phyloP scores from a whole-genome alignment of 106 monocot genomes.

The Apostasia ramifera region DNA sequence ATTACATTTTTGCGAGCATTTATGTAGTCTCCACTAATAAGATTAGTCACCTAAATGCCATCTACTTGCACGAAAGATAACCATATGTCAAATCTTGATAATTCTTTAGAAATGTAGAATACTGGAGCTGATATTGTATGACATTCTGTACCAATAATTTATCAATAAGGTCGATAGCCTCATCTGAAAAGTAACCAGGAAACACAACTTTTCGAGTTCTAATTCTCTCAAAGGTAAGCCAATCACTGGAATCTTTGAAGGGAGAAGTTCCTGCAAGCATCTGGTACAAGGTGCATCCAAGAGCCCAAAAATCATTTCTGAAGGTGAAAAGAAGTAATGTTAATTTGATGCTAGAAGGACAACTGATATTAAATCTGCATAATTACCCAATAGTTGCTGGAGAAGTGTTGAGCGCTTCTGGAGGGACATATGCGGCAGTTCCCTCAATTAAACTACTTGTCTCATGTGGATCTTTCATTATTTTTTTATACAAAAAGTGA shows the following conservation, averaged over 20 bases:
- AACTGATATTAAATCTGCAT: neutral
- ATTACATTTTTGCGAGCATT: no score
- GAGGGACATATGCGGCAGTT: conserved; percentile 95
- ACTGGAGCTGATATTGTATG: no score
- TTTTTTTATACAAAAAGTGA: neutral
- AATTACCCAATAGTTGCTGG: conserved; percentile 77
- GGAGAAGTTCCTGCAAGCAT: conserved; percentile 95
- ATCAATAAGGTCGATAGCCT: conserved; percentile 84
- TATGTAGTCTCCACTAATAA: no score
- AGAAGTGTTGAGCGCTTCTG: conserved; percentile 82
- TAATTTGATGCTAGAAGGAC: conserved; percentile 3
- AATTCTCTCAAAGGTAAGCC: conserved; percentile 91
- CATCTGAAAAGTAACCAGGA: conserved; percentile 76
- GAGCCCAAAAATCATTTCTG: conserved; percentile 98
- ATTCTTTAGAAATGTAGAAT: no score
- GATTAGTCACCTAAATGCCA: no score
- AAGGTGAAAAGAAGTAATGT: conserved; percentile 2
- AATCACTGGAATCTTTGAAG: conserved; percentile 87
- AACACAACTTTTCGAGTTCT: conserved; percentile 73
- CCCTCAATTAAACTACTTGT: conserved; percentile 74
- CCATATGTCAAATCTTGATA: no score
- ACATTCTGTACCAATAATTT: conserved; percentile 52
- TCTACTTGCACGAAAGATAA: no score
- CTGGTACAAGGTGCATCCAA: conserved; percentile 97
- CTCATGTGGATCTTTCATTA: conserved; percentile 44